Conservation (phyloP, 192 early-diverging fungal genomes). For the Obelidium mucronatum region DNA sequence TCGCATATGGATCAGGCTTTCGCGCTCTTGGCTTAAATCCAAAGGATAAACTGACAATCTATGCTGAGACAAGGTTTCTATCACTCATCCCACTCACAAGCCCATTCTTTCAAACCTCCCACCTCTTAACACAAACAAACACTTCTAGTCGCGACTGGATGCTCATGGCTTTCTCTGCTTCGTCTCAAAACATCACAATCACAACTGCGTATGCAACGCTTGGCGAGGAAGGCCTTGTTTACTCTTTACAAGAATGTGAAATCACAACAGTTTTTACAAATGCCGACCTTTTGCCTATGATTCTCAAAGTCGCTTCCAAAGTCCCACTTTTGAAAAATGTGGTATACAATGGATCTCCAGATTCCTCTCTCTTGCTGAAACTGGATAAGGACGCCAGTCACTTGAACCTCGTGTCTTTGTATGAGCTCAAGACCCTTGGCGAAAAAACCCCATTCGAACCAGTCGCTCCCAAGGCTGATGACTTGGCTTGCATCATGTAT, state of each 20-base stretch:
- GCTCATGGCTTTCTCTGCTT: conserved; percentile 66
- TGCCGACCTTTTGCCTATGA: conserved; percentile 70
- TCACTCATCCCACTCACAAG: neutral
- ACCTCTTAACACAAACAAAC: too few species aligned
- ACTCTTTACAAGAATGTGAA: conserved; percentile 85
- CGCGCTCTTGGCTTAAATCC: conserved; percentile 75
- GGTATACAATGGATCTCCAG: conserved; percentile 74
- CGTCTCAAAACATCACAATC: conserved; percentile 75
- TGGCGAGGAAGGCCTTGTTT: conserved; percentile 81
- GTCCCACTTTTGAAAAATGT: conserved; percentile 70
- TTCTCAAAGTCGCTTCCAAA: conserved; percentile 64
- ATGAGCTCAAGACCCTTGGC: conserved; percentile 73
- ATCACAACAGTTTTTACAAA: conserved; percentile 77
- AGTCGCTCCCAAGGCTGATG: conserved; percentile 70
- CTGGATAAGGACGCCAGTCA: neutral
- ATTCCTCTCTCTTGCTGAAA: conserved; percentile 19
- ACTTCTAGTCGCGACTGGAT: conserved; percentile 67
- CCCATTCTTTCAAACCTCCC: too few species aligned
- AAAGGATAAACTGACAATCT: conserved; percentile 58
- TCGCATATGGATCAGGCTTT: conserved; percentile 58
- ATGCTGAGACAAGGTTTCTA: conserved; percentile 46
- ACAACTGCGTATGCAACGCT: conserved; percentile 81
- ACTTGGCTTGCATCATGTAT: conserved; percentile 62
- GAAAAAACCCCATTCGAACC: conserved; percentile 46
- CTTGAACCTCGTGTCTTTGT: conserved; percentile 64